A percentile compares a stretch with the other conserved stretches of the same genome.
These are phyloP conservation scores for Tetrastigma voinierianum DNA, from an alignment of 164 flowering plant species.

Conservation along the genomic window DNA sequence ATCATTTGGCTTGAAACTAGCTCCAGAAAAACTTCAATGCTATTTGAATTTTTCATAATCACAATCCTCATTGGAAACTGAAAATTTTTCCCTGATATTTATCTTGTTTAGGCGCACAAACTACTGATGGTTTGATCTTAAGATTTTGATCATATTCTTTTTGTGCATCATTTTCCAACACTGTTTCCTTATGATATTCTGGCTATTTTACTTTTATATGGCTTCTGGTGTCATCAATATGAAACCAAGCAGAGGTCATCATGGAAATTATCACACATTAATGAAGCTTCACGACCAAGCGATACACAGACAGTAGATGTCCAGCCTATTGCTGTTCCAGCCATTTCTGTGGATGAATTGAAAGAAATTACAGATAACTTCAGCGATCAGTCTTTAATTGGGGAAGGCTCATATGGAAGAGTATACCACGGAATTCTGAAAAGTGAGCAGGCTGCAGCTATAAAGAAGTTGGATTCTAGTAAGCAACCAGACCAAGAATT, in stretches of 20 bases:
- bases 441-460: constrained; percentile 44
- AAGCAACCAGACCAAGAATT: constrained; percentile 58
- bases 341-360: constrained; percentile 51
- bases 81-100: no score
- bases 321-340: constrained; percentile 50
- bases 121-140: no score
- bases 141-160: no score
- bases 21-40: no score
- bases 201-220: background rate
- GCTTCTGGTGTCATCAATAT: constrained; percentile 1
- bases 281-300: constrained; percentile 20
- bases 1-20: no score
- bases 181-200: background rate
- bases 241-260: constrained; percentile 16
- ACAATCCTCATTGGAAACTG: no score
- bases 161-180: no score
- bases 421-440: constrained; percentile 41
- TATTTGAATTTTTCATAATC: no score
- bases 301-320: constrained; percentile 24
- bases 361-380: constrained; percentile 54
- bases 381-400: constrained; percentile 45
- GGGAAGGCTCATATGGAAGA: constrained; percentile 64
- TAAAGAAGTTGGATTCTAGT: constrained; percentile 54
- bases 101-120: no score
- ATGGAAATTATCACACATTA: constrained; percentile 28